Percentiles rank a stretch among this genome's conserved stretches.
Conservation (phyloP, 495 filamentous ascomycete species). For the Trichoderma reesei region DNA sequence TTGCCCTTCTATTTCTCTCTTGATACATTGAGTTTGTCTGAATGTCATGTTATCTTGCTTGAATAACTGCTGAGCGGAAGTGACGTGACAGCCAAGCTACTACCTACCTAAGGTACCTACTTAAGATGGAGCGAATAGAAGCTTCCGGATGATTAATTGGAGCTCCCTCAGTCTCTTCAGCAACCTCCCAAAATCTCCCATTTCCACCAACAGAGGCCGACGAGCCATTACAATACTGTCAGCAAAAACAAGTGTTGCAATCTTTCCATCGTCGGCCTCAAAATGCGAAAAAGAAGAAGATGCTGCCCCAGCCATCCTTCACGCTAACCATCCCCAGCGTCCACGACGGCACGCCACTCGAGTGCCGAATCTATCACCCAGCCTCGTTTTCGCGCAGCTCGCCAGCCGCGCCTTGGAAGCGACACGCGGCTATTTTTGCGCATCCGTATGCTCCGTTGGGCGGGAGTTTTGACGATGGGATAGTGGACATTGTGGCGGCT, state of each 20-base stretch:
- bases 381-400: constrained; percentile 22
- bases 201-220: background rate
- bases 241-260: background rate
- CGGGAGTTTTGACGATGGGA: constrained; percentile 72
- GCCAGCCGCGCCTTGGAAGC: constrained; percentile 27
- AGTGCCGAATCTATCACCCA: constrained; percentile 77
- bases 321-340: constrained; percentile 76
- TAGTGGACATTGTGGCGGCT: constrained; percentile 53
- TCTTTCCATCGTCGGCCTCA: background rate
- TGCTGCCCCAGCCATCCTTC: constrained; percentile 49
- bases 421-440: constrained; percentile 66
- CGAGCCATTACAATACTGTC: background rate
- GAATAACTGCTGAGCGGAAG: background rate
- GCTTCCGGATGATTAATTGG: background rate
- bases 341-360: constrained; percentile 61
- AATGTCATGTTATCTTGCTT: background rate
- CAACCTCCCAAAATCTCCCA: background rate
- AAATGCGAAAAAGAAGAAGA: constrained; percentile 9
- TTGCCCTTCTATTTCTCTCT: background rate
- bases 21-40: background rate
- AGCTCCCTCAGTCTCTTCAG: background rate
- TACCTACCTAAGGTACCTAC: too few species aligned
- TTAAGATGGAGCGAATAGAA: background rate
- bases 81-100: background rate
- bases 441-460: constrained; percentile 88